Conservation (phyloP, 2,329 filamentous ascomycete species). For the Orbilia quercus region DNA sequence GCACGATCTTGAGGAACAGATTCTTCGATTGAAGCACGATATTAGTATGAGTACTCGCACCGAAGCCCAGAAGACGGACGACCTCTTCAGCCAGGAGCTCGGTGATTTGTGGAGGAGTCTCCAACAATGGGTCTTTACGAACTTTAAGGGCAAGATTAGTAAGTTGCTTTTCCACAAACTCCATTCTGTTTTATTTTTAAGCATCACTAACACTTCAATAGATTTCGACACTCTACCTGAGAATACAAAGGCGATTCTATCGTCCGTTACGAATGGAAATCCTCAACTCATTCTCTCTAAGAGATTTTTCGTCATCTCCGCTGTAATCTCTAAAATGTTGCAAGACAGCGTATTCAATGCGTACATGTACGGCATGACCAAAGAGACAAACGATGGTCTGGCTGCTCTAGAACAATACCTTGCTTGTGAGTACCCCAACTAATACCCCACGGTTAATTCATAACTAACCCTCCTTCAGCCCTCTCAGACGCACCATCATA, state of each 20-base stretch:
- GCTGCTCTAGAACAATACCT: slow-evolving; percentile 49
- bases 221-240: slow-evolving; percentile 50
- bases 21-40: slow-evolving; percentile 51
- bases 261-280: slow-evolving; percentile 46
- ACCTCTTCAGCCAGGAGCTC: slow-evolving; percentile 52
- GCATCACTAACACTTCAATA: slow-evolving; percentile 9
- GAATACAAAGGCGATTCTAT: slow-evolving; percentile 22
- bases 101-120: slow-evolving; percentile 52
- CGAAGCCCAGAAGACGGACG: slow-evolving; percentile 54
- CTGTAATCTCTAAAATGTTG: slow-evolving; percentile 34
- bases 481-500: slow-evolving; percentile 47
- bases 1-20: slow-evolving; percentile 50
- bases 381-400: slow-evolving; percentile 50
- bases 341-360: slow-evolving; percentile 46
- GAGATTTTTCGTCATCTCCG: slow-evolving; percentile 37
- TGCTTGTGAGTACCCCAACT: slow-evolving; percentile 37
- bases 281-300: slow-evolving; percentile 42
- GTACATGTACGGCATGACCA: slow-evolving; percentile 54
- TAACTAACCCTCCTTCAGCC: slow-evolving; percentile 5
- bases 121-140: slow-evolving; percentile 52
- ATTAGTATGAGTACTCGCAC: slow-evolving; percentile 55
- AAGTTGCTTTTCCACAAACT: slow-evolving; percentile 6
- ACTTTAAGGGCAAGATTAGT: slow-evolving; percentile 55
- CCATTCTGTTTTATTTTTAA: neutral
- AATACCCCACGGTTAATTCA: too few relatives aligned